Evolutionary conservation across 2,329 filamentous ascomycete genomes (phyloP), one percentile per base, ranked within the genome.

Genomic region (Talaromyces marneffei): DNA sequence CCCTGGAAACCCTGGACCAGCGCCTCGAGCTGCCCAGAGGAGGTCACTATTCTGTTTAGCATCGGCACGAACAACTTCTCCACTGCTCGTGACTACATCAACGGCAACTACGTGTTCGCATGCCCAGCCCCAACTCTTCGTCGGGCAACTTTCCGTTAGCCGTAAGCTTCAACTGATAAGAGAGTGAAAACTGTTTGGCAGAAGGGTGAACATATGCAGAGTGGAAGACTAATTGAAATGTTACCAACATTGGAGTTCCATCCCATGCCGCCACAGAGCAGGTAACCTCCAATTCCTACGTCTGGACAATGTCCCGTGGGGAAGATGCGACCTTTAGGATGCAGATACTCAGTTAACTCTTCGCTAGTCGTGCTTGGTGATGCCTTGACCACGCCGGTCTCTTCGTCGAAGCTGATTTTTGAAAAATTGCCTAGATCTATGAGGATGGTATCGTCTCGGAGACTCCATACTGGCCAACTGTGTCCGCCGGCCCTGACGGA

Each of bases 401-500:
- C 23, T 33, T 29, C 25, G 27, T 59, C 57, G 8, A 52, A 16
- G 12, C 27, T 39, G 6, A 42, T 25, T 5, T 23, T 12, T 10
- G 23, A 37, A 20, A 39, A 31, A 1, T 53, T 16, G 8, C 33
- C 57, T 5, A 59, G 48, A 42, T 59, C 57, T n/a, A 59, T 16
- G 7, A 59, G 14, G 39, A 59, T 25, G 5, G 16, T 18, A 23
- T 42, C 48, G 23, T 59, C 35, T 1, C 57, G 46, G 10, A 59
- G 16, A 33, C 44, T 52, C 50, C 50, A 60, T 35, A 16, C 68
- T 70, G 1, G 77, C 77, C 7, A 80, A 72, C 63, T 63, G 1
- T 83, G 80, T 0, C 81, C 80, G 4, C 81, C 80, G 6, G 78
- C 79, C 3, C 80, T 75, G 3, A 82, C 74, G 1, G 79, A 79